phyloP scores from a whole-genome alignment of 2,329 filamentous ascomycete genomes.

The Colletotrichum simmondsii region DNA sequence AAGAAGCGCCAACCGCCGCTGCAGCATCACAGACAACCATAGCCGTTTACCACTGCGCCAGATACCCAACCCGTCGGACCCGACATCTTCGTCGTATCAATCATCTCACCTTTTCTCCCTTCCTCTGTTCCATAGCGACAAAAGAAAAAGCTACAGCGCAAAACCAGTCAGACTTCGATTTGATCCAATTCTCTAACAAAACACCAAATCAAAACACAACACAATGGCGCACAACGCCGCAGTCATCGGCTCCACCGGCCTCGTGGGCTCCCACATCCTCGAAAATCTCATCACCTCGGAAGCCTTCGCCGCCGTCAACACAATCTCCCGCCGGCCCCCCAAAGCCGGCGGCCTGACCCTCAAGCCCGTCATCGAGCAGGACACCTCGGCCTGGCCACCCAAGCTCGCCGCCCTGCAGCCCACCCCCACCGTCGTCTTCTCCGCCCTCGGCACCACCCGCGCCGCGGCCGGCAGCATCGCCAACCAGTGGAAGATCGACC shows the following conservation, averaged over 20 bases:
- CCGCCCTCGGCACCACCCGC: slow-evolving; percentile 83
- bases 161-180: neutral
- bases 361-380: slow-evolving; percentile 71
- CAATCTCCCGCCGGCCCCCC: slow-evolving; percentile 75
- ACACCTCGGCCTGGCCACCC: slow-evolving; percentile 75
- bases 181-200: neutral
- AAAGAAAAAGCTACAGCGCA: neutral
- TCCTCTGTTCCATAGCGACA: neutral
- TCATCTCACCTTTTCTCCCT: neutral
- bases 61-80: slow-evolving; percentile 9
- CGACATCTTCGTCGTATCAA: slow-evolving; percentile 12
- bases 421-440: slow-evolving; percentile 75
- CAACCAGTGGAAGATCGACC: slow-evolving; percentile 88
- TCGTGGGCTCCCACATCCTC: slow-evolving; percentile 81
- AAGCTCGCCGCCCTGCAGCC: slow-evolving; percentile 67
- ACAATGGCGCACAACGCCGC: slow-evolving; percentile 30
- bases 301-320: slow-evolving; percentile 65
- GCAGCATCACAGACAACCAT: slow-evolving; percentile 24
- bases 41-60: neutral
- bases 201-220: neutral
- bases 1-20: slow-evolving; percentile 3
- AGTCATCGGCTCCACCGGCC: slow-evolving; percentile 74
- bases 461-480: slow-evolving; percentile 79
- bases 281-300: slow-evolving; percentile 66
- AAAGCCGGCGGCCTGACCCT: slow-evolving; percentile 60